A percentile compares a stretch with the other conserved stretches of the same genome.
Conservation (phyloP, 2,329 filamentous ascomycete genomes). For the Botrytis medusae region DNA sequence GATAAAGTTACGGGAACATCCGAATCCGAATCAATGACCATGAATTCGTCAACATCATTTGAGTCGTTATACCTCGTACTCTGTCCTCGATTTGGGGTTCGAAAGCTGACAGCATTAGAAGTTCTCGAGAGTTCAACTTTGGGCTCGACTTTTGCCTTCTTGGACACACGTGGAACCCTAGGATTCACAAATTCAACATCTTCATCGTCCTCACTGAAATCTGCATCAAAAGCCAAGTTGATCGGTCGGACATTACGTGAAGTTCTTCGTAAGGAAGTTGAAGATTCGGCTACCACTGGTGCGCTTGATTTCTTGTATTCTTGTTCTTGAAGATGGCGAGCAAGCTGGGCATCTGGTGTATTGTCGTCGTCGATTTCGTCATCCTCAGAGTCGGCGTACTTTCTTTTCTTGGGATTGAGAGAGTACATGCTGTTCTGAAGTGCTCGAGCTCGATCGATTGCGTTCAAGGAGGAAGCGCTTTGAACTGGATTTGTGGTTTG, state of each 20-base stretch:
- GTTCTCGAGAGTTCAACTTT: slow-evolving; percentile 36
- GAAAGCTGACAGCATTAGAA: slow-evolving; percentile 33
- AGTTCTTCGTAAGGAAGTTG: slow-evolving; percentile 21
- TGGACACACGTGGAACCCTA: slow-evolving; percentile 21
- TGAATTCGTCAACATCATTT: slow-evolving; percentile 29
- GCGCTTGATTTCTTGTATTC: slow-evolving; percentile 43
- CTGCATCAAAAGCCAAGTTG: slow-evolving; percentile 23
- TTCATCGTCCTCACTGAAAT: slow-evolving; percentile 23
- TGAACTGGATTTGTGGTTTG: slow-evolving; percentile 20
- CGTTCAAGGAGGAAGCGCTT: slow-evolving; percentile 39
- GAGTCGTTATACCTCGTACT: slow-evolving; percentile 27
- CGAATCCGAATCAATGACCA: slow-evolving; percentile 29
- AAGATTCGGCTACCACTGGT: slow-evolving; percentile 41
- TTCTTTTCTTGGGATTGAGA: slow-evolving; percentile 46
- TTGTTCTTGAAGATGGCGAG: slow-evolving; percentile 56
- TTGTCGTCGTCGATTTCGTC: slow-evolving; percentile 43
- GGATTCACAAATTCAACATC: slow-evolving; percentile 19
- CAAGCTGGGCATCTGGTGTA: slow-evolving; percentile 52
- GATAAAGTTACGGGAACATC: slow-evolving; percentile 24
- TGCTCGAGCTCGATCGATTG: slow-evolving; percentile 47
- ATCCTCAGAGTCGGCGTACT: slow-evolving; percentile 47
- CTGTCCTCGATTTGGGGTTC: slow-evolving; percentile 23
- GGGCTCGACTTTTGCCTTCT: slow-evolving; percentile 33
- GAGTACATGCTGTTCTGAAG: slow-evolving; percentile 52
- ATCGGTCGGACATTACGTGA: slow-evolving; percentile 27